Percentiles rank a stretch among this genome's conserved stretches.
phyloP scores from a whole-genome alignment of 257 asterid genomes.

The Primulina huaijiensis region DNA sequence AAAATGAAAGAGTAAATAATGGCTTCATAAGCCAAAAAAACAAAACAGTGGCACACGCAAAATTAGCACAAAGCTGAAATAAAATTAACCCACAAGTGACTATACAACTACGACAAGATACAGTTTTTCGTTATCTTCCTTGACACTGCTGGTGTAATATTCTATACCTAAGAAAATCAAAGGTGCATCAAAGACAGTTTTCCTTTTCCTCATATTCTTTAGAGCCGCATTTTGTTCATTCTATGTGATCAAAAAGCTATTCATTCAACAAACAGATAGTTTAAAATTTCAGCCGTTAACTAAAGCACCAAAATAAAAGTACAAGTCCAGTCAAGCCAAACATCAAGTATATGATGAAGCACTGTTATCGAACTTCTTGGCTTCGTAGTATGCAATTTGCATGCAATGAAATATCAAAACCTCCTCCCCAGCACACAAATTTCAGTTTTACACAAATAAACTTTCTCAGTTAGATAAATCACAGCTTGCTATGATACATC shows the following conservation, averaged over 20 bases:
- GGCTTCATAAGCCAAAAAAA: not conserved
- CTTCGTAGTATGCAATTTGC: too few relatives aligned
- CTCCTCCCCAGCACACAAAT: too few relatives aligned
- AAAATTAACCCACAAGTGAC: not conserved
- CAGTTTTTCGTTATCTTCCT: not conserved
- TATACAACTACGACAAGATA: not conserved
- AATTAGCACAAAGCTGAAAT: not conserved
- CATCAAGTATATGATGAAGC: not conserved
- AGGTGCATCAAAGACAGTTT: conserved; percentile 11
- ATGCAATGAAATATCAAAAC: too few relatives aligned
- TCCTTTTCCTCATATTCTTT: not conserved
- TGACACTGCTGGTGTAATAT: not conserved
- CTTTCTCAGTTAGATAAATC: not conserved
- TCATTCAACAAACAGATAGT: conserved; percentile 2
- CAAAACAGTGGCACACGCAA: not conserved
- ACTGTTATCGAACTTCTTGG: too few relatives aligned
- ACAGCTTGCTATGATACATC: not conserved
- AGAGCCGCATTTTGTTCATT: conserved; percentile 1
- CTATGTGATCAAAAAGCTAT: conserved; percentile 4
- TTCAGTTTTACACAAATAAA: too few relatives aligned
- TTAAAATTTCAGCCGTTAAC: not conserved
- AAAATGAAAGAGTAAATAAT: not conserved
- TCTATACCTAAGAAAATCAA: conserved; percentile 8
- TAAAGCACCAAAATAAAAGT: not conserved
- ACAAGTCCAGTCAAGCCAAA: conserved; percentile 12